Base-by-base conservation (phyloP, 768 basidiomycete species). In the Pleurotus salmoneostramineus region DNA sequence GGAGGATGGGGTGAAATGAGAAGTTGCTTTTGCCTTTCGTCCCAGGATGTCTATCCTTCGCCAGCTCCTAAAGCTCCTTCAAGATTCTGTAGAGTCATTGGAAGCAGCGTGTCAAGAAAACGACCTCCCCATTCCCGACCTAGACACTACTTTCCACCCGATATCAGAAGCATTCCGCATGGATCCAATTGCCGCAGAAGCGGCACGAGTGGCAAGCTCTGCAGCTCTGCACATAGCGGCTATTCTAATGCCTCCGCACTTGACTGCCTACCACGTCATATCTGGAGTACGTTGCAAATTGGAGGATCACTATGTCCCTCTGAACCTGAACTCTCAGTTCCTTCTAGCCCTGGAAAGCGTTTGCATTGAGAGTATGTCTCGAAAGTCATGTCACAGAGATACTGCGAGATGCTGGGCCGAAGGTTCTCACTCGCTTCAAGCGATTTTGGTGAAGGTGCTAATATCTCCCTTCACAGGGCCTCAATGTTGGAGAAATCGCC, bases 371-470 rank as follows among this genome's bases (percentile, higher is more conserved):
- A 3, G 66, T 66, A 1, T 67, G 62, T 14, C 55, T 72, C 21
- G 67, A 73, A 44, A 64, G 66, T 3, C 65, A 71, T 54, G 71
- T 71, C n/a, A 65, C 64, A 2, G 73, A 74, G 54, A 72, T 74
- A 15, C 59, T 76, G n/a, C 67, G 71, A 1, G 72, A 71, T 49
- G 72, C 69, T 6, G 74, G 74, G 5, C 64, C 65, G 3, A 27
- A 67, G 57, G 70, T 69, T 60, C 43, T 10, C 21, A 50, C 36
- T 40, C 14, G 11, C 14, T 8, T 27, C 52, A 6, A 32, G 46
- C 36, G 27, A 45, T 34, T 10, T 32, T 56, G 34, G 35, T 44
- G 10, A 21, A 45, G 36, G 12, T 48, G n/a, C 4, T 44, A 49
- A 15, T 17, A 5, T 21, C 3, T 48, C 21, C 21, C 21, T 27